Evolutionary conservation across 139 green algal species (phyloP).

Genomic region (Prasinococcaceae sp.): DNA sequence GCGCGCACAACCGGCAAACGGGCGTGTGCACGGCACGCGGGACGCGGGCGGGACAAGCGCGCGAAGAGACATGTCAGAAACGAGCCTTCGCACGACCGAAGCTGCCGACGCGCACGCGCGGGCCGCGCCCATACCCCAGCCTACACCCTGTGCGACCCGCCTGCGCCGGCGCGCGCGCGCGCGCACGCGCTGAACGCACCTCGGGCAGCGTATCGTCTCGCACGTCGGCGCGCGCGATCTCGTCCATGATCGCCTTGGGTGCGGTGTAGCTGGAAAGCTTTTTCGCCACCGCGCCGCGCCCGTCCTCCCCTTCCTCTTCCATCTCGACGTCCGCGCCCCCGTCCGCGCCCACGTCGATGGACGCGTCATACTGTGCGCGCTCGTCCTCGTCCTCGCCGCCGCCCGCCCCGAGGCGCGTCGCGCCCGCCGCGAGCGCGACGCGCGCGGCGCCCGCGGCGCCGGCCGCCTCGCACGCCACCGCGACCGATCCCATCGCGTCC

Average conservation of each 20-base stretch:
- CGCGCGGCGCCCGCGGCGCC: too few species aligned
- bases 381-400: too few species aligned
- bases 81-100: not conserved
- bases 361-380: too few species aligned
- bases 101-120: too few species aligned
- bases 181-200: not conserved
- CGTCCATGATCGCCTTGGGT: conserved; percentile 46
- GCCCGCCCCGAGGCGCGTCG: too few species aligned
- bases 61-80: not conserved
- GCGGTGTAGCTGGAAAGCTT: conserved; percentile 58
- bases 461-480: too few species aligned
- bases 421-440: too few species aligned
- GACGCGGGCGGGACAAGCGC: not conserved
- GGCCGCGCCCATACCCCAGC: not conserved
- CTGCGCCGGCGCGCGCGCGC: not conserved
- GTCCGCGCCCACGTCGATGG: too few species aligned
- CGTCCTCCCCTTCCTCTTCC: too few species aligned
- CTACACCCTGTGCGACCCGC: not conserved
- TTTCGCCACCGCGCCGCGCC: too few species aligned
- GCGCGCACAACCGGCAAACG: not conserved
- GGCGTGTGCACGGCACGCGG: conserved; percentile 13
- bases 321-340: too few species aligned
- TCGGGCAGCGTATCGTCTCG: conserved; percentile 16
- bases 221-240: conserved; percentile 41
- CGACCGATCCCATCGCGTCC: too few species aligned